Evolutionary conservation across 1,284 basidiomycete genomes (phyloP), one percentile per base, ranked within the genome.

Genomic region (Hortiboletus rubellus): DNA sequence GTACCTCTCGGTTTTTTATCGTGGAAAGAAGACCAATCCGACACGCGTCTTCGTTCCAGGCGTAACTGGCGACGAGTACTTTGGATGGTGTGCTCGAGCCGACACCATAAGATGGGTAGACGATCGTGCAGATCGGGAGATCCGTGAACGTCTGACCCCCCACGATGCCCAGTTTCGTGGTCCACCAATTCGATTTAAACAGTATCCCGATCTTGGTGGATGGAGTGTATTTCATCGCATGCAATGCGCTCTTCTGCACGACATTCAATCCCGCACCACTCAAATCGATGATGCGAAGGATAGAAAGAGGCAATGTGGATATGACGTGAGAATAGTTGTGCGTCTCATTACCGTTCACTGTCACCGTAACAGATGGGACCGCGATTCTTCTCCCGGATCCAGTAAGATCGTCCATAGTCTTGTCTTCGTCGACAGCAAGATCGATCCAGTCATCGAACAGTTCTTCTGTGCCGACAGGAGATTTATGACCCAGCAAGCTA

Each of bases 121-220:
- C 65, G 22, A 76, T 61, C 48, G 57, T 65, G 7, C 69, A 65
- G 33, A 74, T 67, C 1, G 71, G 70, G 9, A 74, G 66, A 57
- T 76, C 73, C 3, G 73, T 77, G 12, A 59, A 60, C 22, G 72
- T 66, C 54, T 74, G 70, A 0, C 74, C 74, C n/a, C 74, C 74
- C 1, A 61, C 15, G 11, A 63, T 64, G 8, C 60, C 40, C 4
- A 58, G 34, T 30, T 57, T 54, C n/a, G 59, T 57, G 46, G 72
- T 68, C 74, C 75, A 76, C 66, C 73, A 76, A 17, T 69, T 65
- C 5, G 63, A 63, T 50, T 62, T 69, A 60, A 76, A 76, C 14
- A 68, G 67, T 38, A 76, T 47, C 9, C 64, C 75, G 45, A 76
- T 62, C 58, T 76, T 76, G 60, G 37, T 24, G 3, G 36, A 12